phyloP scores from a whole-genome alignment of 169 alveolate species.

The Plasmodium vinckei region DNA sequence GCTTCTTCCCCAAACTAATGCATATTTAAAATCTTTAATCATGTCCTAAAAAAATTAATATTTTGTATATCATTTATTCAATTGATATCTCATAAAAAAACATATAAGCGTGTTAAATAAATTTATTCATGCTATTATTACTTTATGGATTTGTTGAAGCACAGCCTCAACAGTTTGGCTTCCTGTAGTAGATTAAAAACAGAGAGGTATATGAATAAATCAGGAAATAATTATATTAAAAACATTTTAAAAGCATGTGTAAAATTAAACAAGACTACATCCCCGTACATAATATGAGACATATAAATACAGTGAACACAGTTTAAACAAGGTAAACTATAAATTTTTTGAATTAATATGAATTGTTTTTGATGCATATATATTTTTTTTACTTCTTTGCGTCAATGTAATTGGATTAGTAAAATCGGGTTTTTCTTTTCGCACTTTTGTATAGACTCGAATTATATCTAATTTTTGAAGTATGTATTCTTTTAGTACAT shows the following conservation, averaged over 20 bases:
- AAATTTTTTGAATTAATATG: no score
- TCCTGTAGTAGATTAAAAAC: conserved; percentile 43
- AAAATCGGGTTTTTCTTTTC: conserved; percentile 96
- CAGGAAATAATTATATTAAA: not conserved
- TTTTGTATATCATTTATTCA: conserved; percentile 25
- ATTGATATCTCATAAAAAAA: conserved; percentile 2
- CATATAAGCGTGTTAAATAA: conserved; percentile 44
- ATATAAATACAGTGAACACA: no score
- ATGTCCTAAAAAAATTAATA: conserved; percentile 75
- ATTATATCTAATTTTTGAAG: conserved; percentile 80
- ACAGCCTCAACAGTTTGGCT: conserved; percentile 80
- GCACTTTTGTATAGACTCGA: conserved; percentile 96
- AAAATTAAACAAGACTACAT: not conserved
- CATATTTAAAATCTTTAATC: conserved; percentile 92
- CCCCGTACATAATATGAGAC: not conserved
- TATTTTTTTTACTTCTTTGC: conserved; percentile 81
- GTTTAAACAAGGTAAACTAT: no score
- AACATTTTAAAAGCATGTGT: not conserved
- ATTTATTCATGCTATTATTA: conserved; percentile 22
- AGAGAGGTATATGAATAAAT: not conserved
- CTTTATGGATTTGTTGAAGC: conserved; percentile 79
- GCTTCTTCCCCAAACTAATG: conserved; percentile 98
- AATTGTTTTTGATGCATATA: no score
- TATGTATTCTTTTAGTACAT: conserved; percentile 79
- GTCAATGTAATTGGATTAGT: conserved; percentile 94